Evolutionary conservation across 1,284 basidiomycete genomes (phyloP), one percentile per base, ranked within the genome.

Genomic region (Ustilago curta): DNA sequence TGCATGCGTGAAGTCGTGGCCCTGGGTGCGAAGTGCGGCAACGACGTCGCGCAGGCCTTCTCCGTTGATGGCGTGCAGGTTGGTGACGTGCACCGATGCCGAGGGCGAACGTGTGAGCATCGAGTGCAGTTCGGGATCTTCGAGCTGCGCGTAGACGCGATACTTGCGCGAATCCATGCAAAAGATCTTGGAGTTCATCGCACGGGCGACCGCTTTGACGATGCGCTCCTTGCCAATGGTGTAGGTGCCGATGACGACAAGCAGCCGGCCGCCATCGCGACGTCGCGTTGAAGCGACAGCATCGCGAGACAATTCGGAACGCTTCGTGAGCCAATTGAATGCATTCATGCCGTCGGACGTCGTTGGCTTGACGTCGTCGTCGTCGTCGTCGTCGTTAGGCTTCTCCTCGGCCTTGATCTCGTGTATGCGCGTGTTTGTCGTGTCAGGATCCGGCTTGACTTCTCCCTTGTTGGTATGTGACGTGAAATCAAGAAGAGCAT

Each of bases 221-320:
- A 99, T 92, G 44, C 95, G 90, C 85, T 99, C 96, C 85, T 99
- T 99, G 55, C 96, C 96, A 58, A 99, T 94, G 0, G 93, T 94
- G 85, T 99, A 99, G 0, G 96, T 97, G 12, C 95, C 96, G 27
- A 98, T 90, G 45, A 97, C 89, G 50, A 98, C 89, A n/a, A 98
- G 87, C 7, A 82, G 59, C 4, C 47, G 87, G 84, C 63, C 86
- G 62, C 32, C 61, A 32, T 67, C 63, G 18, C 66, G 67, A 21
- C 63, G 65, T 2, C 55, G 54, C 23, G 40, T 44, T 9, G 59
- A 35, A 7, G 39, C 44, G 43, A 56, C 45, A 8, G 60, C 58
- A 2, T 74, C 71, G n/a, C 62, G 57, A 4, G 56, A 56, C 8
- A 47, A 58, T 45, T 70, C 60, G 14, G 63, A 57, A 43, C 70